These are phyloP conservation scores for Candida mattraensis DNA, from an alignment of 805 yeast species.

Conservation along the genomic window DNA sequence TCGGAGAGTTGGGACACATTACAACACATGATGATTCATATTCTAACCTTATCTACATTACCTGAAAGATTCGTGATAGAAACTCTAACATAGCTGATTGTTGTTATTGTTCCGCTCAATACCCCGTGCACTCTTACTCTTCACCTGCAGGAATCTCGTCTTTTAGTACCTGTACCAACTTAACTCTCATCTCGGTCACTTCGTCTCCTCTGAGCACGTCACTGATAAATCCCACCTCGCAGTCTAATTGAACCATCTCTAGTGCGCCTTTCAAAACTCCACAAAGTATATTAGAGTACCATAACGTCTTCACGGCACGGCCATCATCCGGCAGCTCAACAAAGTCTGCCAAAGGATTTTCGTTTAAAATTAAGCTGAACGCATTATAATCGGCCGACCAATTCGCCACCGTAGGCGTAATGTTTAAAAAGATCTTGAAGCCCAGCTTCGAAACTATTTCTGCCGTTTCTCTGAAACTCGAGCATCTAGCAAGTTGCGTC, in stretches of 20 bases:
- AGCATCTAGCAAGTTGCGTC: constrained; percentile 83
- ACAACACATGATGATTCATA: constrained; percentile 29
- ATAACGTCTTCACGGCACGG: constrained; percentile 64
- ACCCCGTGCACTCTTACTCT: constrained; percentile 50
- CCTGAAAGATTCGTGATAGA: constrained; percentile 26
- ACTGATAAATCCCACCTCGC: constrained; percentile 75
- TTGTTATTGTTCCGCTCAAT: no score
- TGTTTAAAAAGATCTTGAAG: constrained; percentile 84
- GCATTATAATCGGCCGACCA: constrained; percentile 78
- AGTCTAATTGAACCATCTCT: constrained; percentile 94
- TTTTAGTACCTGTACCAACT: constrained; percentile 67
- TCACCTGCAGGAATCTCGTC: constrained; percentile 99
- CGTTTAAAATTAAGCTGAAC: constrained; percentile 70
- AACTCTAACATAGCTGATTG: constrained; percentile 1
- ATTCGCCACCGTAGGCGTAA: constrained; percentile 63
- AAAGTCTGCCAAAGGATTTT: constrained; percentile 91
- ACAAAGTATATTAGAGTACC: constrained; percentile 90
- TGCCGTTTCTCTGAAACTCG: constrained; percentile 77
- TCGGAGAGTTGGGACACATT: neutral
- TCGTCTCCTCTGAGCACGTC: constrained; percentile 85
- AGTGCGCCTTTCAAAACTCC: constrained; percentile 91
- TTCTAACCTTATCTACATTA: constrained; percentile 39
- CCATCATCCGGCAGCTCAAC: constrained; percentile 90
- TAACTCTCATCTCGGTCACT: constrained; percentile 74
- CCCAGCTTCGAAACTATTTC: constrained; percentile 86